A percentile compares a stretch with the other conserved stretches of the same genome.
These are phyloP conservation scores for Pelargonium fulgidum DNA, from an alignment of 441 rosid species.

Conservation along the genomic window DNA sequence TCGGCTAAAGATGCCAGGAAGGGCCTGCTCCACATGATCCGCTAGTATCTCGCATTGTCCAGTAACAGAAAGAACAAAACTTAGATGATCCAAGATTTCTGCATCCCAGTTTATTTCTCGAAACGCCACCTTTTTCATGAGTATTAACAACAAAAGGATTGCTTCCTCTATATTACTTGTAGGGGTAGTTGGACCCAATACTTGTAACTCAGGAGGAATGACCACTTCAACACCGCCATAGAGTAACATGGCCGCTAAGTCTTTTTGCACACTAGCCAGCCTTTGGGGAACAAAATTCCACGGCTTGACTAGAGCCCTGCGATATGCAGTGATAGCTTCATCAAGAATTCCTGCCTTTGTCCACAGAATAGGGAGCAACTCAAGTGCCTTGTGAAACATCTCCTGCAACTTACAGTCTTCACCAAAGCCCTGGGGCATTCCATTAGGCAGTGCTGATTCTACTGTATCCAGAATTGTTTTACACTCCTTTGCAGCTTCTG, in stretches of 20 bases:
- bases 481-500: slow-evolving; percentile 93
- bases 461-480: slow-evolving; percentile 55
- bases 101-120: slow-evolving; percentile 72
- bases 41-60: slow-evolving; percentile 66
- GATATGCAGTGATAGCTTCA: slow-evolving; percentile 66
- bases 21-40: slow-evolving; percentile 58
- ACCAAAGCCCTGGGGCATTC: slow-evolving; percentile 46
- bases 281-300: slow-evolving; percentile 79
- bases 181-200: slow-evolving; percentile 36
- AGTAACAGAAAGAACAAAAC: slow-evolving; percentile 61
- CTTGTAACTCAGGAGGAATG: slow-evolving; percentile 37
- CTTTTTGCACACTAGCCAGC: slow-evolving; percentile 65
- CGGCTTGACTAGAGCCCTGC: slow-evolving; percentile 56
- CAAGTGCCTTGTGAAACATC: slow-evolving; percentile 66
- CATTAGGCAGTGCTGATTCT: slow-evolving; percentile 68
- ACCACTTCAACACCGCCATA: slow-evolving; percentile 64
- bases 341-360: slow-evolving; percentile 52
- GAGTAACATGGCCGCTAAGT: slow-evolving; percentile 63
- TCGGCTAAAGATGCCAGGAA: slow-evolving; percentile 60
- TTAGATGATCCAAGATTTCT: slow-evolving; percentile 74
- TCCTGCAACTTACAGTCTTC: slow-evolving; percentile 73
- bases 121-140: slow-evolving; percentile 53
- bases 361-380: slow-evolving; percentile 74
- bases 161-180: slow-evolving; percentile 70
- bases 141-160: slow-evolving; percentile 58